Base-by-base conservation (phyloP, 2,329 filamentous ascomycete genomes). In the Fusarium dimerum region DNA sequence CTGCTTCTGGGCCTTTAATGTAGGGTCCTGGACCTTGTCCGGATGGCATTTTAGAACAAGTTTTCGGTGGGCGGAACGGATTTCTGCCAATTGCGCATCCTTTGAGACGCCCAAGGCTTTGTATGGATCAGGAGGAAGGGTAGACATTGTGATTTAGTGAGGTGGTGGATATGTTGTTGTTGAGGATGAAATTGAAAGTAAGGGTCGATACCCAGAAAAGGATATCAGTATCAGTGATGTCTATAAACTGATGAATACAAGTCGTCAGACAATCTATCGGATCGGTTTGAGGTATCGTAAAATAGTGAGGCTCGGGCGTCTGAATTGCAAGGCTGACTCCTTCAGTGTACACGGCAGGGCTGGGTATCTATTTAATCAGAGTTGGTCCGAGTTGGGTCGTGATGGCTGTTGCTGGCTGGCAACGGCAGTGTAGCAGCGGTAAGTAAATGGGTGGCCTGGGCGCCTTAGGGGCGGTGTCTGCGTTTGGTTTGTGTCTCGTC, bases 31-130 rank as follows among this genome's bases (percentile, higher is more conserved):
- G 57, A 96, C 84, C 75, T 96, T 96, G 78, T 97, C 92, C 34
- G 92, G 92, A 64, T 97, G 92, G 68, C 88, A 92, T 71, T 89
- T 91, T 62, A 96, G 82, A 36, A 90, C 90, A 40, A 95, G 85
- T 71, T 95, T 96, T 64, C 89, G 86, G 75, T 96, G 87, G 15
- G 90, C 88, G 47, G 84, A 81, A 66, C 90, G 88, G 70, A 97
- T 93, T 62, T 87, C 83, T 44, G 84, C 63, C 40, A 85, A 69
- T 55, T 88, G 83, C 44, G 90, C 89, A 71, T 87, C 83, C 68
- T 84, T 88, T 55, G 85, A 69, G 51, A 97, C 82, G 48, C 89
- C 89, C 45, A 97, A 80, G 49, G 83, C 79, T 66, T 79, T 83
- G 78, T 96, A 96, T 45, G 91, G 93, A 75, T 97, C 90, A 56